Evolutionary conservation across 2,329 filamentous ascomycete genomes (phyloP).

Genomic region (Epichloe uncinata): DNA sequence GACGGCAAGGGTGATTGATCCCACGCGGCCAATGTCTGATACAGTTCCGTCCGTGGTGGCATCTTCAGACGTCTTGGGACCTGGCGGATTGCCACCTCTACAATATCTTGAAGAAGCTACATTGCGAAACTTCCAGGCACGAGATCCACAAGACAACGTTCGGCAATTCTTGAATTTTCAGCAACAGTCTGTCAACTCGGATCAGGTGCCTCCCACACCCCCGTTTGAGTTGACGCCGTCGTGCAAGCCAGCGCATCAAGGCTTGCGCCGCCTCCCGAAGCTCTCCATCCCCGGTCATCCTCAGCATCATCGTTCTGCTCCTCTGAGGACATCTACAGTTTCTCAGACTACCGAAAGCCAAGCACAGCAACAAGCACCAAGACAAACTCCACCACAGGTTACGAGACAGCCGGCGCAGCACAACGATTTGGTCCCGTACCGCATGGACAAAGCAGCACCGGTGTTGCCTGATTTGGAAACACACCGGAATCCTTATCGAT

Average conservation of each 20-base stretch:
- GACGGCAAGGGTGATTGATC: constrained; percentile 45
- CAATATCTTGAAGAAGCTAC: constrained; percentile 60
- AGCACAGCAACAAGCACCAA: constrained; percentile 12
- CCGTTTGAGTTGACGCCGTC: constrained; percentile 51
- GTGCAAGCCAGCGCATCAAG: constrained; percentile 34
- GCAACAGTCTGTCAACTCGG: constrained; percentile 33
- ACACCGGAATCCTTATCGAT: constrained; percentile 50
- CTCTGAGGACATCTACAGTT: constrained; percentile 15
- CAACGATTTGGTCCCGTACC: constrained; percentile 32
- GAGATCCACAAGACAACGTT: constrained; percentile 86
- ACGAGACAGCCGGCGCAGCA: constrained; percentile 10
- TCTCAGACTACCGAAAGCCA: constrained; percentile 14
- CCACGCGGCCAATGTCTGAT: constrained; percentile 57
- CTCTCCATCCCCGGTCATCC: constrained; percentile 41
- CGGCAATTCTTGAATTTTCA: constrained; percentile 85
- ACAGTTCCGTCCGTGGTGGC: constrained; percentile 72
- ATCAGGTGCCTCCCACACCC: constrained; percentile 54
- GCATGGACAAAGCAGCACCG: constrained; percentile 37
- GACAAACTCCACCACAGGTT: constrained; percentile 13
- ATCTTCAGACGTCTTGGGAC: constrained; percentile 80
- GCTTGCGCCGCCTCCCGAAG: constrained; percentile 46
- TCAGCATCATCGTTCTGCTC: constrained; percentile 15
- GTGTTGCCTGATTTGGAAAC: constrained; percentile 45
- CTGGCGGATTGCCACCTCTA: constrained; percentile 47
- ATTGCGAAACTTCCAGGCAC: constrained; percentile 53